A percentile compares a stretch with the other conserved stretches of the same genome.
Conservation (phyloP, 768 basidiomycete species). For the Suillus decipiens region DNA sequence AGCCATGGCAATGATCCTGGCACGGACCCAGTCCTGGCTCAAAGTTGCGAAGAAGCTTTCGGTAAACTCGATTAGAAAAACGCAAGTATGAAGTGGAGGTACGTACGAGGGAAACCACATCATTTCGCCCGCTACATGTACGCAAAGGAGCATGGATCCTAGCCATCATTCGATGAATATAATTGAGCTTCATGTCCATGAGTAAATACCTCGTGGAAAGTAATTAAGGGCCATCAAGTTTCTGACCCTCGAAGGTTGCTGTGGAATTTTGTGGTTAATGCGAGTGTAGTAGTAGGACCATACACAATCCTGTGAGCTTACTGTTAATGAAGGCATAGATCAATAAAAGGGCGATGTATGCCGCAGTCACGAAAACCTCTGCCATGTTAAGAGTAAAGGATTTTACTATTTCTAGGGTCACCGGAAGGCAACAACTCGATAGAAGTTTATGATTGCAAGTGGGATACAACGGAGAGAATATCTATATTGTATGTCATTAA, state of each 20-base stretch:
- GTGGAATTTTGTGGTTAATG: constrained; percentile 2
- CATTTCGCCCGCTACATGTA: too few species aligned
- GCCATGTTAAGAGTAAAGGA: constrained; percentile 8
- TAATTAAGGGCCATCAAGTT: too few species aligned
- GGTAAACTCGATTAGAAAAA: too few species aligned
- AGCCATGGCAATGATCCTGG: too few species aligned
- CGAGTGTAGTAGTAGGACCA: background rate
- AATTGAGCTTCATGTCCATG: too few species aligned
- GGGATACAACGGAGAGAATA: constrained; percentile 26
- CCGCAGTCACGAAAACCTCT: constrained; percentile 40
- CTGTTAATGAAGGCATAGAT: constrained; percentile 40
- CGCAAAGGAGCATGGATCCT: too few species aligned
- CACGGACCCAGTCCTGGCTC: too few species aligned
- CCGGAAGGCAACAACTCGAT: constrained; percentile 41
- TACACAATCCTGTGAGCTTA: constrained; percentile 19
- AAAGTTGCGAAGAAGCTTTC: too few species aligned
- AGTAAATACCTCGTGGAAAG: too few species aligned
- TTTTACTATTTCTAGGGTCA: constrained; percentile 20
- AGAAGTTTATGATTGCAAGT: constrained; percentile 34
- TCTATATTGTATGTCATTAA: constrained; percentile 6
- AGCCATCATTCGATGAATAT: too few species aligned
- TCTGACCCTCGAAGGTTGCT: constrained; percentile 24
- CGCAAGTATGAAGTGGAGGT: too few species aligned
- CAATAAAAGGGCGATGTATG: constrained; percentile 40
- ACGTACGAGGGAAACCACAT: too few species aligned